A percentile compares a stretch with the other conserved stretches of the same genome.
Evolutionary conservation across 768 basidiomycete species (phyloP).

Genomic region (Cubamyces sp.): DNA sequence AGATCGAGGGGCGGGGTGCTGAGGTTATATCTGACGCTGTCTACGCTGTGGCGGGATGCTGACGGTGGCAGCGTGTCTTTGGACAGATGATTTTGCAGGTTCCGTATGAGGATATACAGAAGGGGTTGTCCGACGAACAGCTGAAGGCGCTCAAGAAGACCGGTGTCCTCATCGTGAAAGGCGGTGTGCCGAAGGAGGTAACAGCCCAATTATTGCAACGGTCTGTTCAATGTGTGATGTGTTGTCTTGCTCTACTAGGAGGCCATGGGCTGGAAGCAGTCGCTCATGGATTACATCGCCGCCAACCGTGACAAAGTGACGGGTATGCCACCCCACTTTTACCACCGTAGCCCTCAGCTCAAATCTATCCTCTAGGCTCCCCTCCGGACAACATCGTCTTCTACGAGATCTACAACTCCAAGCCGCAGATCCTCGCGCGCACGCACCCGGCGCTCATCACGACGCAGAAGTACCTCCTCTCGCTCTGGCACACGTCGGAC

Average conservation of each 20-base stretch:
- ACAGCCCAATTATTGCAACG: neutral
- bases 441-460: slow-evolving; percentile 61
- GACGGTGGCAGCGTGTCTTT: neutral
- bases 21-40: slow-evolving; percentile 38
- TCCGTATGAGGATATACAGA: slow-evolving; percentile 46
- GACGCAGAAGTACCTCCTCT: slow-evolving; percentile 60
- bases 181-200: slow-evolving; percentile 58
- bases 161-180: slow-evolving; percentile 61
- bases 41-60: neutral
- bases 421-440: slow-evolving; percentile 65
- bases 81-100: slow-evolving; percentile 57
- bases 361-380: slow-evolving; percentile 50
- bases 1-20: slow-evolving; percentile 51
- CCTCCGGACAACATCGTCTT: slow-evolving; percentile 71
- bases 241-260: slow-evolving; percentile 42
- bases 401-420: slow-evolving; percentile 75
- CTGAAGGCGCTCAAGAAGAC: slow-evolving; percentile 48
- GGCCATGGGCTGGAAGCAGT: slow-evolving; percentile 61
- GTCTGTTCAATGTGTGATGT: neutral
- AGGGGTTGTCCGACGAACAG: slow-evolving; percentile 52
- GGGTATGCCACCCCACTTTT: slow-evolving; percentile 38
- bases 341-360: neutral
- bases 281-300: slow-evolving; percentile 56
- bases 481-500: slow-evolving; percentile 60
- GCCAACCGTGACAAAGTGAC: slow-evolving; percentile 50